Evolutionary conservation across 2,329 filamentous ascomycete species (phyloP).

Genomic region (Ceratocystiopsis minuta): DNA sequence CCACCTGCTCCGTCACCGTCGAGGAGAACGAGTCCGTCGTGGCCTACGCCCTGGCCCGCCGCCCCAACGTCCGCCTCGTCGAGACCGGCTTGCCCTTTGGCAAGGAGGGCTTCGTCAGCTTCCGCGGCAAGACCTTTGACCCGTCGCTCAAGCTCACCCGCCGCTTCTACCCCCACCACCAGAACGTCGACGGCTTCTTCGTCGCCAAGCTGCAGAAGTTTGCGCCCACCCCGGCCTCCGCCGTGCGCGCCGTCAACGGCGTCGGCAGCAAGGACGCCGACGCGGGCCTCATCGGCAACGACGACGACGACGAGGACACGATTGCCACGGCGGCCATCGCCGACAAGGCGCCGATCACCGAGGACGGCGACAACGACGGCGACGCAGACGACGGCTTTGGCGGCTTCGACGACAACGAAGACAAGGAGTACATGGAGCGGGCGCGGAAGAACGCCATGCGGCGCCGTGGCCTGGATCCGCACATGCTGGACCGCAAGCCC

Average conservation of each 20-base stretch:
- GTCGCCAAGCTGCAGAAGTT: conserved; percentile 95
- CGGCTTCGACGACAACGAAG: conserved; percentile 57
- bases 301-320: conserved; percentile 23
- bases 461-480: conserved; percentile 56
- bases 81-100: conserved; percentile 83
- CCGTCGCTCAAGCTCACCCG: conserved; percentile 65
- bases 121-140: conserved; percentile 83
- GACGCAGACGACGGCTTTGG: conserved; percentile 39
- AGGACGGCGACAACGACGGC: conserved; percentile 24
- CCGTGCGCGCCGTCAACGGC: conserved; percentile 18
- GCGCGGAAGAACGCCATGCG: conserved; percentile 58
- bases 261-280: conserved; percentile 5
- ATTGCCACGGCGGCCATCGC: conserved; percentile 15
- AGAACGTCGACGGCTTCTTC: conserved; percentile 72
- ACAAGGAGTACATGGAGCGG: conserved; percentile 51
- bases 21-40: conserved; percentile 65
- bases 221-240: conserved; percentile 51
- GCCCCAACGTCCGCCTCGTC: conserved; percentile 86
- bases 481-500: conserved; percentile 25
- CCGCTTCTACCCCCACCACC: conserved; percentile 78
- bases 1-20: conserved; percentile 44
- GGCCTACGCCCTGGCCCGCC: conserved; percentile 76
- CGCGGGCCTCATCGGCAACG: conserved; percentile 9
- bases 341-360: conserved; percentile 51
- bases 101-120: conserved; percentile 79